These are phyloP conservation scores for Dittrichia graveolens DNA, from an alignment of 129 eudicot species.

Conservation along the genomic window DNA sequence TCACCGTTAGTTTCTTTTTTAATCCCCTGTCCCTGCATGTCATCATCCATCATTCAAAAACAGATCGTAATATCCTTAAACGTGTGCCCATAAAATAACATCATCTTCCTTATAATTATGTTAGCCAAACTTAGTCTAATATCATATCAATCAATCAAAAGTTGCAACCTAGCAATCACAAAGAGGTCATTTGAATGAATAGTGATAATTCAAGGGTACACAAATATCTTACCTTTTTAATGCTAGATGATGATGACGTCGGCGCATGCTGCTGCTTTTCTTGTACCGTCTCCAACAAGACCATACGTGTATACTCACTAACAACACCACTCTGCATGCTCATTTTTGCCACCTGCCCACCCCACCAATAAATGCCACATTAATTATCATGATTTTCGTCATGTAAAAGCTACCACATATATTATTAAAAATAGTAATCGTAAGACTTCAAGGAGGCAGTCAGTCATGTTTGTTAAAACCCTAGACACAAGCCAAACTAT, in stretches of 20 bases:
- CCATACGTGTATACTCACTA: constrained; percentile 83
- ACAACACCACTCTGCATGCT: constrained; percentile 56
- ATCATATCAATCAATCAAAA: neutral
- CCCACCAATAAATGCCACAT: neutral
- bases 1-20: constrained; percentile 29
- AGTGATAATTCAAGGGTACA: no score
- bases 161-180: no score
- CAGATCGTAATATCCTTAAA: no score
- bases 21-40: constrained; percentile 18
- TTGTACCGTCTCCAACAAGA: constrained; percentile 56
- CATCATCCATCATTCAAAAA: neutral
- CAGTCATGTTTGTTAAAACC: no score
- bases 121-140: neutral
- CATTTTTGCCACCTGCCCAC: constrained; percentile 63
- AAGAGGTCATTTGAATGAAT: no score
- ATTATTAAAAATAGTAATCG: no score
- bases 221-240: constrained; percentile 39
- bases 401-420: neutral
- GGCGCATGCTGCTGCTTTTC: constrained; percentile 38
- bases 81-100: no score
- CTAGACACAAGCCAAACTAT: neutral
- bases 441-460: no score
- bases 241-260: constrained; percentile 33
- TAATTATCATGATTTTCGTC: no score
- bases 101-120: no score